Base-by-base conservation (phyloP, 345 rosid species). In the Euphorbia peplus region DNA sequence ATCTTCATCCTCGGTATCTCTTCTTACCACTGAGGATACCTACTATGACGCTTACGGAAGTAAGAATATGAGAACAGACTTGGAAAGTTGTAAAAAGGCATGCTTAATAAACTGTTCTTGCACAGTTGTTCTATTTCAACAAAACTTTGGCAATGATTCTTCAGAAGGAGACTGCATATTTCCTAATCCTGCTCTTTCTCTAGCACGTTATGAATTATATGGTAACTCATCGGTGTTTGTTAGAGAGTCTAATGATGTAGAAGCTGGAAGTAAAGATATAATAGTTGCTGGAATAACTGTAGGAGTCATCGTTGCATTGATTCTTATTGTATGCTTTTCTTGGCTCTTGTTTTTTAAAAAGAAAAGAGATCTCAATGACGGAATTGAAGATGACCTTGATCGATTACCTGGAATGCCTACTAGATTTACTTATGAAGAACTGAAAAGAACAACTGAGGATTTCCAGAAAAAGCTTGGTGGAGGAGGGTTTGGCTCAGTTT, bases 401-500 rank as follows among this genome's bases (percentile, higher is more conserved):
- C 15, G 30, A 5, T 15, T 32, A 10, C 21, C 25, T 3, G 58
- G 50, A 22, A 29, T 50, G 53, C 73, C 68, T 1, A 21, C 2
- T 8, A 62, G 70, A 29, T 77, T 64, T 32, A 55, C 68, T 8
- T 68, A 57, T 1, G 46, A 68, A 63, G 57, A 72, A 15, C 18
- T 69, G 5, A 44, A 58, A 48, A 0, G 5, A 4, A 51, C 47
- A 8, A 76, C 80, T 1, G 24, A 32, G 8, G 32, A 64, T 39
- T 76, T 68, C 25, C n/a, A 21, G 1, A 16, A 68, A 35, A 21
- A 22, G 54, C 58, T 69, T 47, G 72, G 58, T 11, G 44, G 19
- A 39, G 64, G 73, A 15, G 74, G 78, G 8, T 64, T 63, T 50
- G 74, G 70, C 0, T 50, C 66, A 4, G 78, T 69, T 13, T 75